Base-by-base conservation (phyloP, 1,284 basidiomycete genomes). In the Irpex rosettiformis region DNA sequence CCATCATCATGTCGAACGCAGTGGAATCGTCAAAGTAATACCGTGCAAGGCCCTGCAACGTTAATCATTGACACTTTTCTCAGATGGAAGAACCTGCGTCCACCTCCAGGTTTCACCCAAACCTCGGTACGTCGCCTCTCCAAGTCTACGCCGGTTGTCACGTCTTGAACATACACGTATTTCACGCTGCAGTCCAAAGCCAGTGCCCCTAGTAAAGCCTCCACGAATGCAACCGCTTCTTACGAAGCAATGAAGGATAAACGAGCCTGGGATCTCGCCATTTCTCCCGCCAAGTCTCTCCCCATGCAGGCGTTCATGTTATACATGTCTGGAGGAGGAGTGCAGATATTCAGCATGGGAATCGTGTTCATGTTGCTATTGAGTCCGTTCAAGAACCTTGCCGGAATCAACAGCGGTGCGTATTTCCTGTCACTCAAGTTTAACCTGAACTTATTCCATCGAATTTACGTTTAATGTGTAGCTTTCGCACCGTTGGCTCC, bases 291-390 rank as follows among this genome's bases (percentile, higher is more conserved):
- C 45, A 95, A 96, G 73, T 86, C 86, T 10, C 80, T 96, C 22
- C 94, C 94, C 3, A 96, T 96, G 94, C 93, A 96, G 70, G 92
- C 86, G 1, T 90, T 96, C 77, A 96, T 96, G 94, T 80, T 96
- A 47, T 96, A 96, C 82, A 95, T 96, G 88, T 95, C 93, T 24
- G 94, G 94, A 43, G 88, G 91, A 25, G 91, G 93, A 48, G 88
- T 96, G 10, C 94, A 96, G 74, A 90, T 96, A 54, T 96, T 96
- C 73, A 94, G 92, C 72, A 92, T 96, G 77, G 93, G 93, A 48
- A 95, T 94, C 72, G 89, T 96, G 37, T 89, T 93, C 69, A 94
- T 94, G 91, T 80, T 96, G 10, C 79, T 96, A 59, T 79, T 91
- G 55, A 82, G 84, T 16, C 93, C 94, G 0, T 84, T 95, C 73